Base-by-base conservation (phyloP, 805 yeast species). In the Saccharomycopsis selenospora region DNA sequence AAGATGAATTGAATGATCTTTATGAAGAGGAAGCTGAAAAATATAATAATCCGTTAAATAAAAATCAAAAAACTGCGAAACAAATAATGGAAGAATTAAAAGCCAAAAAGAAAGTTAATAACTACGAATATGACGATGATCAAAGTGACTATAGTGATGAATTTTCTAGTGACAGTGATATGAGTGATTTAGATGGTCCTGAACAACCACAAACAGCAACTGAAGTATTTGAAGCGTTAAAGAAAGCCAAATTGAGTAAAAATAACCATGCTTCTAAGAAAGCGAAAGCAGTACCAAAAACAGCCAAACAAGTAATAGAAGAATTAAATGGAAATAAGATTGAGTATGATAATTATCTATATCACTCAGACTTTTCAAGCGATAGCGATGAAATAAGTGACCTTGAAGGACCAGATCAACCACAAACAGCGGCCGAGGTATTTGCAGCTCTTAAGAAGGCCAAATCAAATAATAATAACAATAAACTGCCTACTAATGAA, bases 401-500 rank as follows among this genome's bases (percentile, higher is more conserved):
- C 22, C 33, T 52, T n/a, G 52, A 52, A 26, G 55, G 50, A 5
- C 41, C 44, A 6, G 57, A 59, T 25, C 62, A 58, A 43, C 64
- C 63, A 8, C 64, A 64, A 54, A 63, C 67, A 8, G 70, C 62
- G 1, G 73, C 64, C 41, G 74, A 70, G 42, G 74, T 75, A 1
- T 69, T 69, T 70, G 71, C 66, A 2, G 68, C 73, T 2, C 57
- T 73, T 46, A 70, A 63, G 59, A 68, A 67, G 28, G 52, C 66
- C 46, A 75, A 69, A 55, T 67, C 61, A 26, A 64, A 56, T 46
- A 64, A 56, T 54, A 54, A 38, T 46, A 54, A 36, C 10, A 33
- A 28, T 28, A 28, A 28, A n/a, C 13, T 10, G 10, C 10, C 33
- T 28, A 10, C 13, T 49, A 28, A 28, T 48, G 47, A 29, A 36